These are phyloP conservation scores for Sclerotinia sclerotiorum DNA, from an alignment of 2,329 filamentous ascomycete species.

Conservation along the genomic window DNA sequence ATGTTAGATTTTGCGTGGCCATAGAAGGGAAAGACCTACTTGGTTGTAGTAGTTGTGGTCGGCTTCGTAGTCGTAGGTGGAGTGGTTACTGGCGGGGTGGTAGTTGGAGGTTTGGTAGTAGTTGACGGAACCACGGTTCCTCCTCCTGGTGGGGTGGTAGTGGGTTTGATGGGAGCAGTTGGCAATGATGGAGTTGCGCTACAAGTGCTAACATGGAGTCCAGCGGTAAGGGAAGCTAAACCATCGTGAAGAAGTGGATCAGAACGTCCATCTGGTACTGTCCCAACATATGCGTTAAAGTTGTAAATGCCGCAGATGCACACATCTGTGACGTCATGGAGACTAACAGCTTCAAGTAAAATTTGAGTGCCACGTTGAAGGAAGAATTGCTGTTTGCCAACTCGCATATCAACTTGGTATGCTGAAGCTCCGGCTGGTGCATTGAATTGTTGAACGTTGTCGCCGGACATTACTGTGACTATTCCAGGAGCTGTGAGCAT, in stretches of 20 bases:
- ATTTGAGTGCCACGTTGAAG: slow-evolving; percentile 25
- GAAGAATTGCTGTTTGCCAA: slow-evolving; percentile 31
- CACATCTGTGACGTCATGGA: slow-evolving; percentile 28
- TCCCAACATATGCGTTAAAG: slow-evolving; percentile 35
- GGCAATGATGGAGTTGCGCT: slow-evolving; percentile 40
- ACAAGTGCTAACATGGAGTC: slow-evolving; percentile 40
- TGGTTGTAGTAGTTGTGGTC: slow-evolving; percentile 14
- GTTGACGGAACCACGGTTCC: slow-evolving; percentile 14
- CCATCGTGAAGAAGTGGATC: slow-evolving; percentile 38
- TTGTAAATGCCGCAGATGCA: slow-evolving; percentile 34
- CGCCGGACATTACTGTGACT: slow-evolving; percentile 38
- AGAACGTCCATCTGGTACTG: slow-evolving; percentile 25
- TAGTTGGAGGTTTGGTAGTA: slow-evolving; percentile 20
- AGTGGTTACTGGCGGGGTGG: background rate
- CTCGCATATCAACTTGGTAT: slow-evolving; percentile 29
- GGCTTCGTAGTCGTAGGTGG: slow-evolving; percentile 19
- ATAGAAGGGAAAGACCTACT: background rate
- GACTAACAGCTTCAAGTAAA: slow-evolving; percentile 28
- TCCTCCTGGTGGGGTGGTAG: slow-evolving; percentile 24
- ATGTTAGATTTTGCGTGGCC: background rate
- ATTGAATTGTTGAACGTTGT: slow-evolving; percentile 28
- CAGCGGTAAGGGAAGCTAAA: slow-evolving; percentile 37
- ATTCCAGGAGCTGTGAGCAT: slow-evolving; percentile 37
- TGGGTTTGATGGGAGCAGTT: slow-evolving; percentile 33
- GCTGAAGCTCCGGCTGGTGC: slow-evolving; percentile 31